Evolutionary conservation across 164 flowering plant genomes (phyloP), one percentile per base, ranked within the genome.

Genomic region (Vitis riparia): DNA sequence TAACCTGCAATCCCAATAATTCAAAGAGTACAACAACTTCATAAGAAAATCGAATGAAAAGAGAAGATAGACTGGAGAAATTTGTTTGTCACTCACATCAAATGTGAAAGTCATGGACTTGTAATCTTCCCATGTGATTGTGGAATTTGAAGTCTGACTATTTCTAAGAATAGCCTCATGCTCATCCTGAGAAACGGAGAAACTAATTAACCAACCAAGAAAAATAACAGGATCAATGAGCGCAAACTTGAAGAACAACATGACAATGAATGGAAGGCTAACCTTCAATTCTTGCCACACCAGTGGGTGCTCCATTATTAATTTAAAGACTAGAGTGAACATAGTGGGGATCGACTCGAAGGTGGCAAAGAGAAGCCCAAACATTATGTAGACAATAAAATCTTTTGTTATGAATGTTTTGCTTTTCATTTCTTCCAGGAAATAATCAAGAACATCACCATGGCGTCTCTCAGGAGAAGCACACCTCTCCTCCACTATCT

Each of bases 61-160:
- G 27, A 23, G 27, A 23, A 23, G 27, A 23, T 23, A 23, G 27
- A 23, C 27, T 19, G 7, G 11, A 12, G 16, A 17, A 8, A 51
- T 5, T 37, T 50, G 32, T 13, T 14, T 55, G 12, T 14, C 55
- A 62, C 71, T 48, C 0, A 82, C 86, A 27, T 80, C 64, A 51
- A 68, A 68, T 0, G 83, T 84, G 53, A 77, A 84, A 62, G 77
- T 75, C 87, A 84, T 82, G 0, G 85, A 82, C 70, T 82, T 84
- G 47, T 79, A 80, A 51, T 82, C 85, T 1, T 67, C 66, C 87
- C 85, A 82, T n/a, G 83, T 79, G 29, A 84, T 37, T 51, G 58
- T 17, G 15, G 83, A 55, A 14, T 77, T 66, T 0, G 59, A 49
- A 58, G 71, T 55, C 19, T 75, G 77, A 48, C 77, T 75, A 5